Conservation (phyloP, 2,329 filamentous ascomycete species). For the Aspergillus flavus region DNA sequence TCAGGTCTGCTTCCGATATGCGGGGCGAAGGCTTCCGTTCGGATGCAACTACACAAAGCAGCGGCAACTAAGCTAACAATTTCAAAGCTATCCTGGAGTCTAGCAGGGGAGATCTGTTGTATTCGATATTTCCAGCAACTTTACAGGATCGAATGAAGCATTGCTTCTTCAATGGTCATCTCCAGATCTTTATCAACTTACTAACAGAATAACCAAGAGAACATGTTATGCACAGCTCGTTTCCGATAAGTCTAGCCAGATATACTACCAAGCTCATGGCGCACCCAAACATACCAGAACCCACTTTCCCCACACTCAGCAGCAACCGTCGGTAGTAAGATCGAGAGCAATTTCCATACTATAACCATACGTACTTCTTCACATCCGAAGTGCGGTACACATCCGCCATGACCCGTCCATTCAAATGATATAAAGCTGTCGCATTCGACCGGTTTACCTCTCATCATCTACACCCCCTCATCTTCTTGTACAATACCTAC, state of each 20-base stretch:
- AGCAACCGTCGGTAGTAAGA: neutral
- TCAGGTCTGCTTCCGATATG: neutral
- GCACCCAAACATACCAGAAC: neutral
- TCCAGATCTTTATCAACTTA: neutral
- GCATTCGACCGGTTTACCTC: neutral
- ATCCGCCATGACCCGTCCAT: neutral
- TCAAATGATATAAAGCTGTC: neutral
- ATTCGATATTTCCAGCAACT: neutral
- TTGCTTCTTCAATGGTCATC: neutral
- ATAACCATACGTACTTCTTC: neutral
- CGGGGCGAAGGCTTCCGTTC: neutral
- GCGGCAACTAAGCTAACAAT: neutral
- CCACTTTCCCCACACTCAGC: conserved; percentile 6
- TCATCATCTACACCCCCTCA: neutral
- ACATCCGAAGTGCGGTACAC: conserved; percentile 9
- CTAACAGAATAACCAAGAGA: neutral
- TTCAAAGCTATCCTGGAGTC: neutral
- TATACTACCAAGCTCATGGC: neutral
- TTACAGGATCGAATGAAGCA: neutral
- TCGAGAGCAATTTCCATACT: neutral
- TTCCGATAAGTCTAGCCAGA: neutral
- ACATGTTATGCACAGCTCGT: neutral
- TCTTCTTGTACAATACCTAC: neutral
- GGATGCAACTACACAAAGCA: neutral
- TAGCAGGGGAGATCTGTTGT: neutral